phyloP scores from a whole-genome alignment of 441 rosid species.

The Pelargonium citronellum region DNA sequence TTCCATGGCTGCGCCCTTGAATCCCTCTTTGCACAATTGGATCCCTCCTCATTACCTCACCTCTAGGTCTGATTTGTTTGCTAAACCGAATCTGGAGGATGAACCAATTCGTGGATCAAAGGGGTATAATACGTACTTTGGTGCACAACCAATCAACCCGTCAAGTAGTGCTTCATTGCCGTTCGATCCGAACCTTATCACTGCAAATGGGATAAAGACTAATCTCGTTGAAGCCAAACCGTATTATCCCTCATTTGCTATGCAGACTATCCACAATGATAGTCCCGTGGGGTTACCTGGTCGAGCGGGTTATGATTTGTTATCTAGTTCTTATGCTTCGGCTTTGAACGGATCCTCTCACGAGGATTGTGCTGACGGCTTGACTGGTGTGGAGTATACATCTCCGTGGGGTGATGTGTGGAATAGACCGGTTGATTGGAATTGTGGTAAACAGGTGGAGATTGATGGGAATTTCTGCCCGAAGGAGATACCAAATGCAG shows the following conservation, averaged over 20 bases:
- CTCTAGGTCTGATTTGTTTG: conserved; percentile 20
- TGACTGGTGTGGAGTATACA: conserved; percentile 23
- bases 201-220: conserved; percentile 12
- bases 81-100: conserved; percentile 10
- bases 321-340: conserved; percentile 25
- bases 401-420: conserved; percentile 31
- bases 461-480: conserved; percentile 27
- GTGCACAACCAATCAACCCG: no score
- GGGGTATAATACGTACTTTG: no score
- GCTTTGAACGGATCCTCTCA: conserved; percentile 21
- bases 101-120: conserved; percentile 13
- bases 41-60: conserved; percentile 12
- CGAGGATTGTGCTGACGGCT: conserved; percentile 28
- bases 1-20: conserved; percentile 16
- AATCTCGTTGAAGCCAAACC: conserved; percentile 30
- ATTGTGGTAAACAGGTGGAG: conserved; percentile 24
- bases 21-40: conserved; percentile 26
- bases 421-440: conserved; percentile 33
- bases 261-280: conserved; percentile 17
- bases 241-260: conserved; percentile 34
- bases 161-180: no score
- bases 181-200: conserved; percentile 21
- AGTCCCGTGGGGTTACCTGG: not conserved
- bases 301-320: conserved; percentile 6
- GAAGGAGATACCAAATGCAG: conserved; percentile 21